A percentile compares a stretch with the other conserved stretches of the same genome.
These are phyloP conservation scores for Debaryomyces fabryi DNA, from an alignment of 1,139 yeast species.

Conservation along the genomic window DNA sequence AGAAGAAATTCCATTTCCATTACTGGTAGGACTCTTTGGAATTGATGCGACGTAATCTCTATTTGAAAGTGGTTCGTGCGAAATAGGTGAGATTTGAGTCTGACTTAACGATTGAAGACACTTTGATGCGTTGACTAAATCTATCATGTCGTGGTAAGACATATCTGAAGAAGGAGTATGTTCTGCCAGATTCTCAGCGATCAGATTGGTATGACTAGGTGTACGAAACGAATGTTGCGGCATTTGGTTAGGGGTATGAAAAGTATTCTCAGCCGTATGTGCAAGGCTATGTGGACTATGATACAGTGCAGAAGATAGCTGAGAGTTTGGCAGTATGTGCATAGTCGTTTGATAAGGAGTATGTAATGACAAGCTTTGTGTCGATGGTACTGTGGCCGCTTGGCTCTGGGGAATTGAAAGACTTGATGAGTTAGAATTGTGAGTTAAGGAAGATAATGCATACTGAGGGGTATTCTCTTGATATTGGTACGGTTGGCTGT, in stretches of 20 bases:
- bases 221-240: not conserved
- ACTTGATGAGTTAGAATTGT: not conserved
- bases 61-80: constrained; percentile 6
- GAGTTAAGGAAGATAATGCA: not conserved
- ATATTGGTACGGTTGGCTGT: not conserved
- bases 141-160: constrained; percentile 28
- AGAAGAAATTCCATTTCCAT: constrained; percentile 27
- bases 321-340: not conserved
- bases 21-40: constrained; percentile 5
- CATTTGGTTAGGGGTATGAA: not conserved
- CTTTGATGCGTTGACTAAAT: constrained; percentile 43
- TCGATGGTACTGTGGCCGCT: not conserved
- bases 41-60: constrained; percentile 9
- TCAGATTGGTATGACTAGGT: not conserved
- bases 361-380: not conserved
- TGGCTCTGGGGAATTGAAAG: not conserved
- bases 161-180: constrained; percentile 1
- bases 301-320: not conserved
- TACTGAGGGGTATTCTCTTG: not conserved
- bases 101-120: constrained; percentile 39
- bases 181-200: not conserved
- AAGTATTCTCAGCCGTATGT: not conserved
- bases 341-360: not conserved
- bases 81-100: constrained; percentile 15
- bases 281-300: not conserved